phyloP scores from a whole-genome alignment of 768 basidiomycete genomes.

The Lactarius sanguifluus region DNA sequence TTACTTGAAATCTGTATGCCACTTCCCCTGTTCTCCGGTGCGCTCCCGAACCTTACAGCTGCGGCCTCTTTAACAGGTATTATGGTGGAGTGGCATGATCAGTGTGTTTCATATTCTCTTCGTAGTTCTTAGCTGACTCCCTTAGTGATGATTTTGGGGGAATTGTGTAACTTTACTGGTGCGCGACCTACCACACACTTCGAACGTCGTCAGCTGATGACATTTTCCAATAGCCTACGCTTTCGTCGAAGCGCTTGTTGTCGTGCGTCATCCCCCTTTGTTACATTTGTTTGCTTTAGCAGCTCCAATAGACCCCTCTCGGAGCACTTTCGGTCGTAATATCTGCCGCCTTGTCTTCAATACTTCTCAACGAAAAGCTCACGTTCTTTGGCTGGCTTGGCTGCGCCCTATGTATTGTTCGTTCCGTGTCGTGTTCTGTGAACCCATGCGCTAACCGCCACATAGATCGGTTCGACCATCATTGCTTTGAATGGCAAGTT shows the following conservation, averaged over 20 bases:
- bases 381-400: conserved; percentile 98
- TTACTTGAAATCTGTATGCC: conserved; percentile 88
- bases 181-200: conserved; percentile 36
- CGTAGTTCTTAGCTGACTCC: background rate
- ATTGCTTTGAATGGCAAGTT: conserved; percentile 78
- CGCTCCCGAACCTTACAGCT: conserved; percentile 14
- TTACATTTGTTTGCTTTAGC: conserved; percentile 14
- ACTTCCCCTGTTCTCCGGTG: conserved; percentile 4
- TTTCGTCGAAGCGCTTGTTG: conserved; percentile 89
- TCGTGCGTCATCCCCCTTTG: conserved; percentile 50
- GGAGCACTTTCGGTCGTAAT: conserved; percentile 96
- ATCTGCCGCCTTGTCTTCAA: conserved; percentile 87
- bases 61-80: conserved; percentile 43
- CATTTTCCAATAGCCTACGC: conserved; percentile 60
- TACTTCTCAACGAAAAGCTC: conserved; percentile 90
- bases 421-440: conserved; percentile 34
- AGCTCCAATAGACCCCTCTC: conserved; percentile 69
- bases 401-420: conserved; percentile 84
- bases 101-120: conserved; percentile 48
- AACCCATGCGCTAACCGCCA: conserved; percentile 9
- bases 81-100: conserved; percentile 96
- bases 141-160: conserved; percentile 88
- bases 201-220: conserved; percentile 29
- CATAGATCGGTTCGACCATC: conserved; percentile 78
- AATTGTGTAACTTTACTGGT: conserved; percentile 86